phyloP scores from a whole-genome alignment of 192 early-diverging fungal species.

The Linnemannia elongata region DNA sequence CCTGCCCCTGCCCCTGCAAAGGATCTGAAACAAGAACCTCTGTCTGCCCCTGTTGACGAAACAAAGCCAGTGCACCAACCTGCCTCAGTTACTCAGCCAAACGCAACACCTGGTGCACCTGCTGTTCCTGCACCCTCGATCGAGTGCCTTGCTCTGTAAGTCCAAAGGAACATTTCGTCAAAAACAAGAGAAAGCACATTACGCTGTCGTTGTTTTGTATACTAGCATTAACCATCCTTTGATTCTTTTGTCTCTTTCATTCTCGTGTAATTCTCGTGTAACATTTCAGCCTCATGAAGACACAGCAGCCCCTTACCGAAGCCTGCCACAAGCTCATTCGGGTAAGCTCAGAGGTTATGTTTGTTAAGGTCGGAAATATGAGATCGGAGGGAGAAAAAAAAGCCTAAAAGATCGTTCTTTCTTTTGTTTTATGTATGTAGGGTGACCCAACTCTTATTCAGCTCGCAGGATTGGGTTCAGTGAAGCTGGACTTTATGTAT shows the following conservation, averaged over 20 bases:
- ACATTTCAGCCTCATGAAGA: neutral
- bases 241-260: neutral
- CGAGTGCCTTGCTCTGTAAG: neutral
- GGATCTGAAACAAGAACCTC: neutral
- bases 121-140: neutral
- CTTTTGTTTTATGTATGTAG: neutral
- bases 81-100: neutral
- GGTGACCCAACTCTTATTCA: neutral
- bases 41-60: neutral
- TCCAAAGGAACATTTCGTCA: neutral
- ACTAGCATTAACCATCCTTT: neutral
- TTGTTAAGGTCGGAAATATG: no score
- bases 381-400: neutral
- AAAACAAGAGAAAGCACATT: neutral
- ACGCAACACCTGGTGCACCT: neutral
- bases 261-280: neutral
- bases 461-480: neutral
- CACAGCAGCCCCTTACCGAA: neutral
- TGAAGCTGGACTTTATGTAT: neutral
- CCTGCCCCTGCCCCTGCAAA: neutral
- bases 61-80: neutral
- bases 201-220: neutral
- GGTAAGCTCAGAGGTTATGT: neutral
- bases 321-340: neutral
- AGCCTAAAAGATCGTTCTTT: neutral